phyloP scores from a whole-genome alignment of 106 monocot species.

The Xerophyta viscosa region DNA sequence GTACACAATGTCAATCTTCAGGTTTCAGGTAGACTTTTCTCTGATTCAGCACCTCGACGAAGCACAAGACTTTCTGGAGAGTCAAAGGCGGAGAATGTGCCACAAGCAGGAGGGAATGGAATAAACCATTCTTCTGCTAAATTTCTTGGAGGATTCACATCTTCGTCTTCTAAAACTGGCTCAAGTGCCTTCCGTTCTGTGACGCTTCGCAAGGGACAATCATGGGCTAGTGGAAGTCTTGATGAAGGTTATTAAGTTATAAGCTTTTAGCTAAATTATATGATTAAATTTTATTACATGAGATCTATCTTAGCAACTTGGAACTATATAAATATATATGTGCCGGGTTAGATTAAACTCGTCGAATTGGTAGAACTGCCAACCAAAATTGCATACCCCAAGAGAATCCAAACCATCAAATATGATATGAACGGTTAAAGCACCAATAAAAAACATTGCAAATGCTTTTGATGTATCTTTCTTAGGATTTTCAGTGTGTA shows the following conservation, averaged over 20 bases:
- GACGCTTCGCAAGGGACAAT: slow-evolving; percentile 57
- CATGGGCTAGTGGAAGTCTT: slow-evolving; percentile 51
- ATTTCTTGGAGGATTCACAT: slow-evolving; percentile 61
- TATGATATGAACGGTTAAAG: too few species aligned
- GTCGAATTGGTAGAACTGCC: too few species aligned
- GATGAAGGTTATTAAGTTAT: slow-evolving; percentile 62
- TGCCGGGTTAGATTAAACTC: too few species aligned
- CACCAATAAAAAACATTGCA: too few species aligned
- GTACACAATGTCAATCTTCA: slow-evolving; percentile 10
- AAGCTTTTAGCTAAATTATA: too few species aligned
- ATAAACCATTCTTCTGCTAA: slow-evolving; percentile 50
- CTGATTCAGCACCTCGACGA: slow-evolving; percentile 68
- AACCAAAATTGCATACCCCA: too few species aligned
- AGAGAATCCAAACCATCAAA: too few species aligned
- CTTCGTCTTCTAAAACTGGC: slow-evolving; percentile 47
- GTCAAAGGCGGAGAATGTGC: slow-evolving; percentile 20
- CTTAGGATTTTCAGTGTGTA: too few species aligned
- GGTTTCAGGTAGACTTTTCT: slow-evolving; percentile 89
- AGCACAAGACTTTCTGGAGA: slow-evolving; percentile 81
- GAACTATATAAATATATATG: too few species aligned
- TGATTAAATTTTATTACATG: too few species aligned
- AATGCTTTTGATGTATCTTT: too few species aligned
- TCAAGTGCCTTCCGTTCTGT: slow-evolving; percentile 43
- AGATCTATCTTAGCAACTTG: too few species aligned
- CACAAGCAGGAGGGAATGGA: slow-evolving; percentile 68